These are phyloP conservation scores for Morella rubra DNA, from an alignment of 306 rosid genomes.

Conservation along the genomic window DNA sequence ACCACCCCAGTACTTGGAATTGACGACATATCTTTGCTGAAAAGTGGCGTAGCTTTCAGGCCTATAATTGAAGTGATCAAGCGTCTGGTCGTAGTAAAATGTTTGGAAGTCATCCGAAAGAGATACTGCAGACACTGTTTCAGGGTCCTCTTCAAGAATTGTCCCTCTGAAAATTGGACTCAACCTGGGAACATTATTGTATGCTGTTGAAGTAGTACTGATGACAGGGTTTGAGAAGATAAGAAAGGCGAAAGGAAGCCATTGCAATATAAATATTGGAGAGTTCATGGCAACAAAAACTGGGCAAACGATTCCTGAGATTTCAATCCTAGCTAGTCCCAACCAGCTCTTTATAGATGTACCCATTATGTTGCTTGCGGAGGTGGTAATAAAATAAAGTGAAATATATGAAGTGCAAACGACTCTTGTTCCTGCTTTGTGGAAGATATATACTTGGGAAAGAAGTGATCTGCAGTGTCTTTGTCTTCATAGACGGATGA, in stretches of 20 bases:
- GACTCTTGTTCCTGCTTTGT: too few species aligned
- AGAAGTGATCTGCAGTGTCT: too few species aligned
- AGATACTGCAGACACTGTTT: not conserved
- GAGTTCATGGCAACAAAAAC: not conserved
- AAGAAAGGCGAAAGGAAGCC: constrained; percentile 29
- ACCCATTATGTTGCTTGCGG: too few species aligned
- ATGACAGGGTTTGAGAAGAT: constrained; percentile 22
- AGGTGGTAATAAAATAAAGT: too few species aligned
- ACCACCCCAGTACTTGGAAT: constrained; percentile 69
- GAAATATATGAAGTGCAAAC: too few species aligned
- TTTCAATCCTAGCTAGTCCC: not conserved
- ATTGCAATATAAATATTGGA: constrained; percentile 18
- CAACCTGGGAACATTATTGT: constrained; percentile 42
- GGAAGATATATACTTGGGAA: too few species aligned
- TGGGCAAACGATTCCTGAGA: not conserved
- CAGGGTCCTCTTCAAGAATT: constrained; percentile 7
- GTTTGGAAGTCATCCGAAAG: constrained; percentile 35
- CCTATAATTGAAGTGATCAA: constrained; percentile 75
- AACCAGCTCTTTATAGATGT: too few species aligned
- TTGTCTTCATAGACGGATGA: too few species aligned
- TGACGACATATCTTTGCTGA: constrained; percentile 60
- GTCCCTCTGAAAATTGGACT: constrained; percentile 38
- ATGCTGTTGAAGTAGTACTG: constrained; percentile 13
- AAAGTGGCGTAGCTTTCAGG: constrained; percentile 59
- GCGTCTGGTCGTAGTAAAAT: constrained; percentile 51